A percentile compares a stretch with the other conserved stretches of the same genome.
Conservation (phyloP, 352 stramenopile species). For the Elongisporangium senticosum region DNA sequence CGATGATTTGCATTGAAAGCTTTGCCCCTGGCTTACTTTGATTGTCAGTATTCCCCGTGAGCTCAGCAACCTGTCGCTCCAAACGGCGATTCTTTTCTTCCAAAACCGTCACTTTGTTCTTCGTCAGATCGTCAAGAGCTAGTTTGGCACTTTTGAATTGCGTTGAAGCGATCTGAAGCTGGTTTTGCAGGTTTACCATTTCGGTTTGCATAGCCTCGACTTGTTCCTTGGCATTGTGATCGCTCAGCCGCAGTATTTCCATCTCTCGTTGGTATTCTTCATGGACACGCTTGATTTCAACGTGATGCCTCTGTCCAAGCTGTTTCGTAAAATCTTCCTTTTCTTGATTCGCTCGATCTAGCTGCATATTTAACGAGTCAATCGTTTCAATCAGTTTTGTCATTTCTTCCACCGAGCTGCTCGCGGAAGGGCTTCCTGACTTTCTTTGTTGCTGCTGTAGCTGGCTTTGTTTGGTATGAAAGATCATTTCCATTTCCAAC, state of each 20-base stretch:
- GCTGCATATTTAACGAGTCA: constrained; percentile 49
- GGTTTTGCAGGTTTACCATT: constrained; percentile 42
- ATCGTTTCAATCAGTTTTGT: constrained; percentile 67
- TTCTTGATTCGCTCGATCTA: constrained; percentile 39
- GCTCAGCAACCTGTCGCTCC: constrained; percentile 41
- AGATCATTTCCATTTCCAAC: constrained; percentile 39
- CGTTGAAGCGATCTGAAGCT: constrained; percentile 39
- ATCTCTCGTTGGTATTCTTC: constrained; percentile 66
- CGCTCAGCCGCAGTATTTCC: constrained; percentile 51
- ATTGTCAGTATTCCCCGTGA: constrained; percentile 2
- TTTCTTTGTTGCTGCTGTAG: constrained; percentile 1
- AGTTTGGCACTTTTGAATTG: constrained; percentile 48
- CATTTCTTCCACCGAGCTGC: constrained; percentile 31
- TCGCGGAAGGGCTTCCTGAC: neutral
- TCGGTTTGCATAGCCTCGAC: constrained; percentile 35
- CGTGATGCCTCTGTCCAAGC: constrained; percentile 30
- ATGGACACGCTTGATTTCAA: constrained; percentile 54
- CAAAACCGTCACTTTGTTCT: constrained; percentile 36
- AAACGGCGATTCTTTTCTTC: constrained; percentile 67
- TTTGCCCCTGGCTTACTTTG: neutral
- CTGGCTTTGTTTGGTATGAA: constrained; percentile 25
- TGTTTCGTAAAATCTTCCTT: constrained; percentile 35
- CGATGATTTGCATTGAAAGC: constrained; percentile 1
- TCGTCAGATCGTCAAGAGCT: constrained; percentile 43
- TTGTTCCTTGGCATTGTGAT: constrained; percentile 59